phyloP scores from a whole-genome alignment of 2,329 filamentous ascomycete species.

The Pestalotiopsis sp. region DNA sequence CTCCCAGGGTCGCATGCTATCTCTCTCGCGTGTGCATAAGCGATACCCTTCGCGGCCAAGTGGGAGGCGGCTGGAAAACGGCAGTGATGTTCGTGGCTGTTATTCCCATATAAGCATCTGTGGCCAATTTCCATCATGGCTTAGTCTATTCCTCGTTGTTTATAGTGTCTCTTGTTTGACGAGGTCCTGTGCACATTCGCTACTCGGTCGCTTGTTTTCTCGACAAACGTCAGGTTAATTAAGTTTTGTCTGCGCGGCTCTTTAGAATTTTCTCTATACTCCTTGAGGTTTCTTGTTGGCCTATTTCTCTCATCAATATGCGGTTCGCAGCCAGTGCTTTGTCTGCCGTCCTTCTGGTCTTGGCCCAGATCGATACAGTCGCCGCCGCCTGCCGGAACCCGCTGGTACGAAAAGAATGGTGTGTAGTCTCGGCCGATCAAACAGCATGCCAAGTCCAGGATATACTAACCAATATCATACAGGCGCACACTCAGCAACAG shows the following conservation, averaged over 20 bases:
- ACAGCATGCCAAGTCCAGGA: background rate
- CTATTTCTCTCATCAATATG: background rate
- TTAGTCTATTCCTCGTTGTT: background rate
- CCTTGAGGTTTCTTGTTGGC: background rate
- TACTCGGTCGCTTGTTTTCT: background rate
- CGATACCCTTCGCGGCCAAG: background rate
- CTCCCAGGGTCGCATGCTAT: background rate
- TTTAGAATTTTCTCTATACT: background rate
- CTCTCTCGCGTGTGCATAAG: background rate
- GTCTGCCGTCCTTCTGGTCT: constrained; percentile 5
- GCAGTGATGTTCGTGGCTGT: background rate
- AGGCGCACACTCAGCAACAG: constrained; percentile 12
- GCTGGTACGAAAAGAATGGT: constrained; percentile 11
- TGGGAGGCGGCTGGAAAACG: background rate
- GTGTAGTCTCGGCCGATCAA: background rate
- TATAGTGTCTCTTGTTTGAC: background rate
- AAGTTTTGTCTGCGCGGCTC: background rate
- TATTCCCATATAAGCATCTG: constrained; percentile 1
- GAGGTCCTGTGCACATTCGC: background rate
- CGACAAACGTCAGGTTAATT: background rate
- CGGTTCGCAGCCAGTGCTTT: background rate
- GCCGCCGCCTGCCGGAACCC: constrained; percentile 6
- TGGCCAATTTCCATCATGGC: background rate
- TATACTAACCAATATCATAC: too few species aligned
- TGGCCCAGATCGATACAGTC: background rate